Conservation (phyloP, 2,329 filamentous ascomycete genomes). For the Monosporascus cannonballus region DNA sequence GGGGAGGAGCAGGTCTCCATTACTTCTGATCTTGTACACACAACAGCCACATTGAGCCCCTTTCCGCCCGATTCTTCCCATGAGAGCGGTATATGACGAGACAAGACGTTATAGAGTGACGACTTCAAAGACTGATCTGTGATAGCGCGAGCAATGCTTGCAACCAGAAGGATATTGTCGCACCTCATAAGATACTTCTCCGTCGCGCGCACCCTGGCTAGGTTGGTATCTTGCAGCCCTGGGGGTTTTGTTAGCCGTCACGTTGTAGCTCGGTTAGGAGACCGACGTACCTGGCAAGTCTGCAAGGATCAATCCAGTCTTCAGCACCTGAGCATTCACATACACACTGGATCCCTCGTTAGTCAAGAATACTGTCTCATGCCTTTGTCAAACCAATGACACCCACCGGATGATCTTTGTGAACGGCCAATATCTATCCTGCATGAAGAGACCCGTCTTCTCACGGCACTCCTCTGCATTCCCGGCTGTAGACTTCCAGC, state of each 20-base stretch:
- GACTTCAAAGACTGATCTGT: slow-evolving; percentile 27
- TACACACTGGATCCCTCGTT: slow-evolving; percentile 17
- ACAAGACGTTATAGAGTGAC: slow-evolving; percentile 22
- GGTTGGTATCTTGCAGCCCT: slow-evolving; percentile 29
- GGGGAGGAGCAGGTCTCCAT: background rate
- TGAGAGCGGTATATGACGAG: slow-evolving; percentile 23
- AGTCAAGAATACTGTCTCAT: background rate
- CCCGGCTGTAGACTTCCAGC: slow-evolving; percentile 24
- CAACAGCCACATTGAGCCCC: slow-evolving; percentile 23
- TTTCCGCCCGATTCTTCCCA: slow-evolving; percentile 19
- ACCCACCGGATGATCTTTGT: slow-evolving; percentile 29
- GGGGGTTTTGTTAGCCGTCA: background rate
- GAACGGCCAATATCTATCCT: slow-evolving; percentile 29
- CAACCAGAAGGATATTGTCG: slow-evolving; percentile 28
- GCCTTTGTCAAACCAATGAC: background rate
- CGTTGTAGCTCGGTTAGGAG: no score
- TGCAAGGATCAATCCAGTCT: slow-evolving; percentile 27
- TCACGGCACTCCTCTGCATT: slow-evolving; percentile 24
- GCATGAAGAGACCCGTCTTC: slow-evolving; percentile 25
- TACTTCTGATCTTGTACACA: slow-evolving; percentile 29
- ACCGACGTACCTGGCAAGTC: slow-evolving; percentile 25
- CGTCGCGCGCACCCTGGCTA: slow-evolving; percentile 28
- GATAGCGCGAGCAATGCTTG: slow-evolving; percentile 27
- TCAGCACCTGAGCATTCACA: slow-evolving; percentile 24
- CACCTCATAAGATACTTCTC: slow-evolving; percentile 28